These are phyloP conservation scores for Boletus vinaceobasis DNA, from an alignment of 768 basidiomycete genomes.

Conservation along the genomic window DNA sequence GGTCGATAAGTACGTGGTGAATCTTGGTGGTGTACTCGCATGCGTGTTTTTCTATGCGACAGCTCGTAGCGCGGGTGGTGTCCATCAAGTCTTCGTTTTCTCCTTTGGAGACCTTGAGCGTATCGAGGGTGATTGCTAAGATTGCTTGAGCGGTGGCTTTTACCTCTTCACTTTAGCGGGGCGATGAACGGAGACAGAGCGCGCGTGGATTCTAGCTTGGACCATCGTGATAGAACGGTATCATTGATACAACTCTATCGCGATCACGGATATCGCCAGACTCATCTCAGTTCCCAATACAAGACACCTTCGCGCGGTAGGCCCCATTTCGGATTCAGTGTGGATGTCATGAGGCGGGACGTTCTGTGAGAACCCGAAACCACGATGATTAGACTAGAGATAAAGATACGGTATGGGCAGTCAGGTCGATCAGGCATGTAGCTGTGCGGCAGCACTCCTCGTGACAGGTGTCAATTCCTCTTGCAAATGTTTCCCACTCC, in stretches of 20 bases:
- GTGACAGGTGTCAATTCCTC: not conserved
- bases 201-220: not conserved
- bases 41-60: not conserved
- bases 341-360: not conserved
- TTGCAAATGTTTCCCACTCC: slow-evolving; percentile 1
- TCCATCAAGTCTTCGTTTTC: too few species aligned
- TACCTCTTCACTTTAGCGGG: not conserved
- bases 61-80: not conserved
- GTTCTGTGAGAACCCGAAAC: not conserved
- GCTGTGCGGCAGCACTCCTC: not conserved
- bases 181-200: not conserved
- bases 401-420: not conserved
- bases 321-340: not conserved
- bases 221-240: not conserved
- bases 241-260: not conserved
- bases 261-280: not conserved
- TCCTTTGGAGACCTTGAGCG: not conserved
- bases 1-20: not conserved
- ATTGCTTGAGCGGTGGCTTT: not conserved
- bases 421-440: slow-evolving; percentile 2
- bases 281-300: slow-evolving; percentile 6
- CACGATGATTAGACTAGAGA: slow-evolving; percentile 1
- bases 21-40: not conserved
- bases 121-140: too few species aligned
- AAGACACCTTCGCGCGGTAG: not conserved